These are phyloP conservation scores for Candida manassasensis DNA, from an alignment of 805 yeast genomes.

Conservation along the genomic window DNA sequence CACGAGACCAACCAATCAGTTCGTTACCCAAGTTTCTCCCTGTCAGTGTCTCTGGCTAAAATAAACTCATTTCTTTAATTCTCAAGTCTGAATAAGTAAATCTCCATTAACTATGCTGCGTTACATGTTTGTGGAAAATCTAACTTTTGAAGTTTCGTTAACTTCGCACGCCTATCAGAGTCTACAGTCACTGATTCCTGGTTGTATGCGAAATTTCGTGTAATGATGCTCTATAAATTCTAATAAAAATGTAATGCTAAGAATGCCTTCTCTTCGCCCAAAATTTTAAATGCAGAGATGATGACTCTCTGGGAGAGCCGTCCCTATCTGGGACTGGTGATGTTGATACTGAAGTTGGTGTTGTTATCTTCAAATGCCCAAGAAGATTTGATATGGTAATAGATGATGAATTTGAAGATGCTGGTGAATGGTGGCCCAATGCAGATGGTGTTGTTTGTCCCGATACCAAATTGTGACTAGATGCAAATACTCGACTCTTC, in stretches of 20 bases:
- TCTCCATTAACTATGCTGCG: too few species aligned
- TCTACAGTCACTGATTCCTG: too few species aligned
- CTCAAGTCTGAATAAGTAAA: too few species aligned
- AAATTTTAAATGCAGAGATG: conserved; percentile 3
- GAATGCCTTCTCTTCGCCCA: conserved; percentile 2
- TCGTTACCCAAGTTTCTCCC: too few species aligned
- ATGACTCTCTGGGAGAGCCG: conserved; percentile 1
- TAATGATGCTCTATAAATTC: not conserved
- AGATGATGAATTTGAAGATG: conserved; percentile 2
- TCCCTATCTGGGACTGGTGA: conserved; percentile 2
- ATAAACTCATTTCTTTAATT: too few species aligned
- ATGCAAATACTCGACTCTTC: not conserved
- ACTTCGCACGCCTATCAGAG: too few species aligned
- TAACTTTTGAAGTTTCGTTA: too few species aligned
- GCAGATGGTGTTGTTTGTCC: not conserved
- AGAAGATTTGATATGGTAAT: not conserved
- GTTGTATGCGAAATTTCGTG: too few species aligned
- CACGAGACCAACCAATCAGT: too few species aligned
- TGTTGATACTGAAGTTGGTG: not conserved
- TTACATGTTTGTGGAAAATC: too few species aligned
- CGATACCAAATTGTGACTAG: not conserved
- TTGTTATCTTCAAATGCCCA: conserved; percentile 3
- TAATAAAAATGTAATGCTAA: not conserved
- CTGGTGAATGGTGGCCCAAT: not conserved
- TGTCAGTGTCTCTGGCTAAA: too few species aligned